Percentiles rank a stretch among this genome's conserved stretches.
phyloP scores from a whole-genome alignment of 2,329 filamentous ascomycete species.

The Simplicillium sp. region DNA sequence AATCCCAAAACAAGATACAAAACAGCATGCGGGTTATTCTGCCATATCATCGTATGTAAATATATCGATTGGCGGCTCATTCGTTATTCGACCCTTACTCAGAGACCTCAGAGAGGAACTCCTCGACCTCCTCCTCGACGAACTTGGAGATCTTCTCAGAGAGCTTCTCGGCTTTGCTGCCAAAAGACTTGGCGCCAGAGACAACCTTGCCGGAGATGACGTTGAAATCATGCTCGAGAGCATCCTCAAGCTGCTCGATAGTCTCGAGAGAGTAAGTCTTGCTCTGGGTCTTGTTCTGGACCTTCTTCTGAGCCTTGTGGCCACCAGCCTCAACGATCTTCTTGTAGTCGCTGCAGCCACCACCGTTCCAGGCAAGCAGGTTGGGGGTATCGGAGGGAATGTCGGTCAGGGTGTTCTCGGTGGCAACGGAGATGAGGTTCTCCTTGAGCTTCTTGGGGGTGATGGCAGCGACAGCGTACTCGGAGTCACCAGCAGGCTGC shows the following conservation, averaged over 20 bases:
- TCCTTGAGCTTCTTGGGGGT: slow-evolving; percentile 92
- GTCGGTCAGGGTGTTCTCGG: slow-evolving; percentile 66
- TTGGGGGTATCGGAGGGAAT: slow-evolving; percentile 84
- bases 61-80: too few relatives aligned
- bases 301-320: slow-evolving; percentile 47
- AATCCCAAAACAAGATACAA: too few relatives aligned
- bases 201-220: slow-evolving; percentile 43
- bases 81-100: too few relatives aligned
- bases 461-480: slow-evolving; percentile 80
- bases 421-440: slow-evolving; percentile 75
- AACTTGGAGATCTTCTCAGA: slow-evolving; percentile 54
- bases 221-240: slow-evolving; percentile 52
- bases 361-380: slow-evolving; percentile 98
- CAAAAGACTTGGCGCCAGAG: slow-evolving; percentile 41
- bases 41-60: too few relatives aligned
- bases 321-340: slow-evolving; percentile 67
- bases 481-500: slow-evolving; percentile 81
- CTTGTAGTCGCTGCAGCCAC: slow-evolving; percentile 84
- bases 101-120: slow-evolving; percentile 45
- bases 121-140: slow-evolving; percentile 51
- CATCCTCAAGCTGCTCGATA: slow-evolving; percentile 52
- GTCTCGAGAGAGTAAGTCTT: slow-evolving; percentile 30
- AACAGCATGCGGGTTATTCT: too few relatives aligned
- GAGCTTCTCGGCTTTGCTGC: slow-evolving; percentile 50
- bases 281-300: neutral